Evolutionary conservation across 768 basidiomycete species (phyloP), one percentile per base, ranked within the genome.

Genomic region (Trametes meyenii): DNA sequence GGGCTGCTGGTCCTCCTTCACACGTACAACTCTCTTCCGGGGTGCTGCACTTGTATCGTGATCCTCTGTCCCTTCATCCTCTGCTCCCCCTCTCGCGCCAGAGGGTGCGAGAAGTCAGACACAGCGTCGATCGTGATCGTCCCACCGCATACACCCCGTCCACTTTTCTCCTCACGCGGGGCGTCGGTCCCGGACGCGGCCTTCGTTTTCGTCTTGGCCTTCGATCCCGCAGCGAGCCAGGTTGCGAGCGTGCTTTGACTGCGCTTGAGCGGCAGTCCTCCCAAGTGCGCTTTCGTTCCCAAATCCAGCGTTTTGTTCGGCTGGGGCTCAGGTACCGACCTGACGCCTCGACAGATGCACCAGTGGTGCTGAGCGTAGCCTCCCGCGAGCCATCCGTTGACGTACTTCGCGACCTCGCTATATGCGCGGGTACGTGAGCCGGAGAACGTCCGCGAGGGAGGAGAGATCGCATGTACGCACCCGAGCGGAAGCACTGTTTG

Each of bases 21-120:
- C n/a, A n/a, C n/a, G n/a, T n/a, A n/a, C 3, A 23, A 24, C 13
- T 38, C 11, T 36, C 50, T 21, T 17, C 51, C 51, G 11, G 60
- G 57, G 43, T 69, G 68, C 45, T 62, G 58, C 14, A 69, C 48
- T 35, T 46, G 53, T 6, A 69, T 43, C 10, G 49, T 50, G 26
- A 66, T 61, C 43, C 54, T 60, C 49, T 66, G 66, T 1, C 69
- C 68, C 52, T 60, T 69, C 39, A 64, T 49, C 21, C 29, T 33
- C 3, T 8, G 8, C 4, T 33, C 29, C 29, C 49, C 57, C 17
- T 26, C 17, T 3, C 48, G n/a, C 35, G 55, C 62, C 2, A 60
- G 53, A n/a, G 61, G 42, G 39, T 69, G 69, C 49, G 66, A 60
- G 5, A 33, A n/a, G 39, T 67, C 66, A 14, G 55, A 60, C 51